These are phyloP conservation scores for Protomyces inundatus DNA, from an alignment of 1,139 yeast species.

Conservation along the genomic window DNA sequence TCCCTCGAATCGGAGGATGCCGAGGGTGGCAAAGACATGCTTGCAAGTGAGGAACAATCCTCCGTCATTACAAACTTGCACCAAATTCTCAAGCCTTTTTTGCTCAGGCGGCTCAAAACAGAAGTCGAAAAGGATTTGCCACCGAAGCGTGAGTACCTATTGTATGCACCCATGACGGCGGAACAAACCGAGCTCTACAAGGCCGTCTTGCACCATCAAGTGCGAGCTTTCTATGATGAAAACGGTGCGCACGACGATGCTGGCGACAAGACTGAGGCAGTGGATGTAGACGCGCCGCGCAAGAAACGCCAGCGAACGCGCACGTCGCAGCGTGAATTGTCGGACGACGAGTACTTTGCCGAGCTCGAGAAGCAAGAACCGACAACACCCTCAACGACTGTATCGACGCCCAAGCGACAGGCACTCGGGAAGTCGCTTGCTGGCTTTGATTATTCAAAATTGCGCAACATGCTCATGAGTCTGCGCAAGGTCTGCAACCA, in stretches of 20 bases:
- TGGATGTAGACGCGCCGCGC: constrained; percentile 1
- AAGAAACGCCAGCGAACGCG: not conserved
- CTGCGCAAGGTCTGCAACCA: constrained; percentile 77
- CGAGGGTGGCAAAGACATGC: constrained; percentile 26
- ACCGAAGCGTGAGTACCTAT: constrained; percentile 79
- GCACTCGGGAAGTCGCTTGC: constrained; percentile 39
- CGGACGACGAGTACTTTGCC: constrained; percentile 18
- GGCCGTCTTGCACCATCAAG: constrained; percentile 49
- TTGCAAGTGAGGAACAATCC: constrained; percentile 60
- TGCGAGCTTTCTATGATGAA: constrained; percentile 21
- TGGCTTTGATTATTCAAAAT: constrained; percentile 40
- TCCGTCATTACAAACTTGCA: constrained; percentile 70
- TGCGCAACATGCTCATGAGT: constrained; percentile 74
- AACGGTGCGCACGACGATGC: not conserved
- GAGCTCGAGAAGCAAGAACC: constrained; percentile 2
- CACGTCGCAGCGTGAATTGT: not conserved
- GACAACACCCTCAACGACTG: not conserved
- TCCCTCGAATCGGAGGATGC: constrained; percentile 43
- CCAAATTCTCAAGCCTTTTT: constrained; percentile 79
- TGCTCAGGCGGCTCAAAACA: constrained; percentile 71
- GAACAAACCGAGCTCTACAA: constrained; percentile 62
- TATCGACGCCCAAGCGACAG: constrained; percentile 30
- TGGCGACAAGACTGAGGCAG: not conserved
- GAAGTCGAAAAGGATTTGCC: constrained; percentile 69
- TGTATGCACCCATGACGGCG: constrained; percentile 63